phyloP scores from a whole-genome alignment of 805 yeast genomes.

The Candida fluviatilis region DNA sequence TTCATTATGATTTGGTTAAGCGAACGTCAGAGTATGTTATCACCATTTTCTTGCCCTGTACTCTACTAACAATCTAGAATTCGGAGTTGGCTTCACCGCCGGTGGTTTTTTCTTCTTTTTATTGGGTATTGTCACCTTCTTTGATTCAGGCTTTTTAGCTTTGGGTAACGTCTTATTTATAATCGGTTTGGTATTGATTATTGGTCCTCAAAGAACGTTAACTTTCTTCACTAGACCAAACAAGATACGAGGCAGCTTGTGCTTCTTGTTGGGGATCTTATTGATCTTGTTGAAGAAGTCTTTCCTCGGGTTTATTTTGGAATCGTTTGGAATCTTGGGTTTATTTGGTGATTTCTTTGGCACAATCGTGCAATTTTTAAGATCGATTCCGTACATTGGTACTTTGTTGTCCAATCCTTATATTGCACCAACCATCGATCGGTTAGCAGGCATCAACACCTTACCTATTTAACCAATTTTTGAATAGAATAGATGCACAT shows the following conservation, averaged over 20 bases:
- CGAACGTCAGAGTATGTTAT: constrained; percentile 65
- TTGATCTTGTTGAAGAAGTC: constrained; percentile 74
- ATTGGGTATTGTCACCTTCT: constrained; percentile 79
- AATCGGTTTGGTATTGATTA: constrained; percentile 79
- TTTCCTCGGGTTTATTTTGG: constrained; percentile 80
- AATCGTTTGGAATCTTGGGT: constrained; percentile 83
- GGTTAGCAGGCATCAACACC: constrained; percentile 40
- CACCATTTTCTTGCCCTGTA: neutral
- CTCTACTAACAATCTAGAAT: constrained; percentile 44
- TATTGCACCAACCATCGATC: constrained; percentile 64
- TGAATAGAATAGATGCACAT: too few species aligned
- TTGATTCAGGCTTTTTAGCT: constrained; percentile 85
- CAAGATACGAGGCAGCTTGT: constrained; percentile 81
- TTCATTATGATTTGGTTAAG: constrained; percentile 76
- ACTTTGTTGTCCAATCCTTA: constrained; percentile 76
- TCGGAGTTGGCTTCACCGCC: constrained; percentile 90
- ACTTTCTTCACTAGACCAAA: constrained; percentile 82
- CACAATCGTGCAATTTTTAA: constrained; percentile 77
- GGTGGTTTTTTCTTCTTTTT: constrained; percentile 76
- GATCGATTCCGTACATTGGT: constrained; percentile 86
- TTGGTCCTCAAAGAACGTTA: constrained; percentile 81
- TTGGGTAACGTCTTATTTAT: constrained; percentile 80
- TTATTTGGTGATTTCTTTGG: constrained; percentile 93
- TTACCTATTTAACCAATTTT: constrained; percentile 40
- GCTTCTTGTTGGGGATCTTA: constrained; percentile 70